Conservation (phyloP, 495 filamentous ascomycete genomes). For the Cercophora sp. region DNA sequence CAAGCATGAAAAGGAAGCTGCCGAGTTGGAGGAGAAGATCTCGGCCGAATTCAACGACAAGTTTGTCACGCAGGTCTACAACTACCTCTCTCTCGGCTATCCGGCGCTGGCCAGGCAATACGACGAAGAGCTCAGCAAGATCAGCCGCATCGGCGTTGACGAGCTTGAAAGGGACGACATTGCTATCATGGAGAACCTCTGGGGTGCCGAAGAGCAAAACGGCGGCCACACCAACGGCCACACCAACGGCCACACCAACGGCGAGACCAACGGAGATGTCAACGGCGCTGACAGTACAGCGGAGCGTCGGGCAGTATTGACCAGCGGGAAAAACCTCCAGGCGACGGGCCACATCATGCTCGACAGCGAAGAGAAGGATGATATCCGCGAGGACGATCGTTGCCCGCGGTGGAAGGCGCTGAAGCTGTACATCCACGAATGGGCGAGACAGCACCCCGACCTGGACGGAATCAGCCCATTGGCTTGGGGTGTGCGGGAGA, state of each 20-base stretch:
- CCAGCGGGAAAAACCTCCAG: constrained; percentile 14
- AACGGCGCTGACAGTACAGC: background rate
- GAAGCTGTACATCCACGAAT: constrained; percentile 75
- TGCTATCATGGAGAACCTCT: constrained; percentile 58
- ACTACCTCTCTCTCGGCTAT: constrained; percentile 90
- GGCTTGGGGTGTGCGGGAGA: constrained; percentile 67
- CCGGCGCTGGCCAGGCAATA: constrained; percentile 76
- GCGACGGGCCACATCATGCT: constrained; percentile 34
- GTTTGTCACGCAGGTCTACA: constrained; percentile 94
- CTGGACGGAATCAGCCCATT: constrained; percentile 54
- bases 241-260: constrained; percentile 17
- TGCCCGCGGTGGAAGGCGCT: constrained; percentile 75
- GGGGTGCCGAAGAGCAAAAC: constrained; percentile 27
- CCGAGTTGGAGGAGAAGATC: constrained; percentile 50
- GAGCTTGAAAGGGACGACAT: constrained; percentile 71
- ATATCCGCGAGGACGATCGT: constrained; percentile 35
- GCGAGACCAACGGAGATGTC: constrained; percentile 29
- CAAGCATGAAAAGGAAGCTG: constrained; percentile 44
- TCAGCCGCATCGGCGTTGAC: constrained; percentile 60
- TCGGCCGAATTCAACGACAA: constrained; percentile 68
- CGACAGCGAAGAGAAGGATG: constrained; percentile 33
- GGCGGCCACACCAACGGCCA: constrained; percentile 7
- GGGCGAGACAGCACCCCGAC: constrained; percentile 73
- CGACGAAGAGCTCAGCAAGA: constrained; percentile 76
- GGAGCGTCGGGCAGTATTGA: constrained; percentile 1